Conservation (phyloP, 306 rosid genomes). For the Carpinus viminea region DNA sequence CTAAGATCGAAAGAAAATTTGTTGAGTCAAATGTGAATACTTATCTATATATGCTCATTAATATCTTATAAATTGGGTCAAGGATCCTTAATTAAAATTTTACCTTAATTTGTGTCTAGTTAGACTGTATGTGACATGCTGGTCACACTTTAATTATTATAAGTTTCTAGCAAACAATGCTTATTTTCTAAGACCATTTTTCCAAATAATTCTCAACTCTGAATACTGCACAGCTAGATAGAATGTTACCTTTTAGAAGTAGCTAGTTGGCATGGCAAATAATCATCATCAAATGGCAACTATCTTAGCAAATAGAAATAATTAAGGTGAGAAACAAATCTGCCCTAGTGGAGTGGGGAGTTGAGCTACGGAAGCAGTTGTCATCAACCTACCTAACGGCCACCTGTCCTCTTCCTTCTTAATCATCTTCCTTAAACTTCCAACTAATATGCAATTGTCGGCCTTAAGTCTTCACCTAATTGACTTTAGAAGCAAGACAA, state of each 20-base stretch:
- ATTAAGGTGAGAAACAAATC: neutral
- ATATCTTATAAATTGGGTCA: too few relatives aligned
- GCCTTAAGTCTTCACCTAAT: conserved; percentile 12
- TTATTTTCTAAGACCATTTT: too few relatives aligned
- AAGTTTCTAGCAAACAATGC: too few relatives aligned
- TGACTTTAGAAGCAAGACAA: conserved; percentile 27
- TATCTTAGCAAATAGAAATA: neutral
- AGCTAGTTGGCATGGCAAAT: too few relatives aligned
- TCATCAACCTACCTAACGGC: neutral
- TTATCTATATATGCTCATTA: too few relatives aligned
- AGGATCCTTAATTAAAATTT: too few relatives aligned
- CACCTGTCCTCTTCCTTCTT: neutral
- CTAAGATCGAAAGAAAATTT: too few relatives aligned
- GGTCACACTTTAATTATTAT: too few relatives aligned
- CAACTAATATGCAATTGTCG: conserved; percentile 22
- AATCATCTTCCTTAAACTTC: conserved; percentile 12
- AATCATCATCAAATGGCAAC: conserved; percentile 26
- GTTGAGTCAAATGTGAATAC: too few relatives aligned
- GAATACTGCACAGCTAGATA: too few relatives aligned
- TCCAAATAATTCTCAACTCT: neutral
- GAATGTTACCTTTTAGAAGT: neutral
- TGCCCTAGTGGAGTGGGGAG: neutral
- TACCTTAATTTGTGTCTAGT: too few relatives aligned
- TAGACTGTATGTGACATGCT: too few relatives aligned
- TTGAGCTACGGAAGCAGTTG: neutral